Evolutionary conservation across 192 early-diverging fungal species (phyloP).

Genomic region (Rhizoclosmatium globosum): DNA sequence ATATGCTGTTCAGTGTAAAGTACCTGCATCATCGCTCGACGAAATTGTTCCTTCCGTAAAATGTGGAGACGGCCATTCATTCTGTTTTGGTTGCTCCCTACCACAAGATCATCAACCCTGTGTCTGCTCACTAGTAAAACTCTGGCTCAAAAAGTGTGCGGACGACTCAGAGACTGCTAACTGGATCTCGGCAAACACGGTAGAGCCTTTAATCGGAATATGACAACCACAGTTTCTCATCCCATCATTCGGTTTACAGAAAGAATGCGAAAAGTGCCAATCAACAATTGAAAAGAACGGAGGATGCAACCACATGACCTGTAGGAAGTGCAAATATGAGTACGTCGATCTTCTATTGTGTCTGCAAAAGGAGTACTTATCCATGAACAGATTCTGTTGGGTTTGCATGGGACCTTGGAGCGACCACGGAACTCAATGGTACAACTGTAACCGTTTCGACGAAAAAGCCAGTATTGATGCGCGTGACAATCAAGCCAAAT

Average conservation of each 20-base stretch:
- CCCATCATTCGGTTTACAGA: constrained; percentile 40
- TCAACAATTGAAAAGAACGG: constrained; percentile 99
- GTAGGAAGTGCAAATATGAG: constrained; percentile 95
- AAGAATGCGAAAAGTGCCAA: constrained; percentile 95
- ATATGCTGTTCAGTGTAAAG: constrained; percentile 90
- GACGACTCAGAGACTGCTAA: constrained; percentile 99
- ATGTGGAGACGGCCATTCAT: constrained; percentile 80
- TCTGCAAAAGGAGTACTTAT: background rate
- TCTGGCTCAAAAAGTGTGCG: constrained; percentile 94
- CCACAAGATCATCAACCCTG: constrained; percentile 84
- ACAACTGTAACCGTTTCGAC: constrained; percentile 97
- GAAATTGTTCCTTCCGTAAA: constrained; percentile 86
- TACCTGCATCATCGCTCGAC: constrained; percentile 70
- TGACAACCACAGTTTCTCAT: background rate
- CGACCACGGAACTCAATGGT: constrained; percentile 95
- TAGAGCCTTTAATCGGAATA: background rate
- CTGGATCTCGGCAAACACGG: constrained; percentile 86
- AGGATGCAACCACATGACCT: constrained; percentile 99
- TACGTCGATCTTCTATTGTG: constrained; percentile 10
- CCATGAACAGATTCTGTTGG: constrained; percentile 85
- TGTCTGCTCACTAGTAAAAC: constrained; percentile 82
- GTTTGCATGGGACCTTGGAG: constrained; percentile 98
- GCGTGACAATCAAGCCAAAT: constrained; percentile 86
- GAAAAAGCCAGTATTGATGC: constrained; percentile 89
- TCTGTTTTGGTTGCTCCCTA: constrained; percentile 94